phyloP scores from a whole-genome alignment of 148 eudicot species.

The Fagopyrum homotropicum region DNA sequence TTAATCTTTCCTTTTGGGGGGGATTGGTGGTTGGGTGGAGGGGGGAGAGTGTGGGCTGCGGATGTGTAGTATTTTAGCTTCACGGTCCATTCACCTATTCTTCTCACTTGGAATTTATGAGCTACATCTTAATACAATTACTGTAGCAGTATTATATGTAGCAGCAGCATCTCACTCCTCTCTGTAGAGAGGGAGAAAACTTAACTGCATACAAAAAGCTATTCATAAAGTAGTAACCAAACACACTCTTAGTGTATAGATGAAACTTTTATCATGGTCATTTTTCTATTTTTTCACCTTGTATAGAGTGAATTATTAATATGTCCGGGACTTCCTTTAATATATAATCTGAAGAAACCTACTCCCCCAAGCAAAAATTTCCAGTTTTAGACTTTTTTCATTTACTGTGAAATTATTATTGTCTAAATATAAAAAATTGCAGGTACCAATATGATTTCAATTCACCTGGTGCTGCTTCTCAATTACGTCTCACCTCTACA shows the following conservation, averaged over 20 bases:
- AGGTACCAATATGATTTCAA: conserved; percentile 82
- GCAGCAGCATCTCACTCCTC: too few species aligned
- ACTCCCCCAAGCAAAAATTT: background rate
- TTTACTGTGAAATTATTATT: background rate
- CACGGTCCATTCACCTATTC: too few species aligned
- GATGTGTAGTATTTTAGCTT: too few species aligned
- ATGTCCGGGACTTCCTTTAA: background rate
- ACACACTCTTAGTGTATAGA: background rate
- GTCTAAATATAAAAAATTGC: conserved; percentile 5
- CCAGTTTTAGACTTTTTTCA: background rate
- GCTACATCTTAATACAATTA: too few species aligned
- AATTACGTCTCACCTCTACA: conserved; percentile 72
- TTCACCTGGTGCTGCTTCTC: conserved; percentile 85
- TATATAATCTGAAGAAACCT: background rate
- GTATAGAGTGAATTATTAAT: background rate
- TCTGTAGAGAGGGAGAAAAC: too few species aligned
- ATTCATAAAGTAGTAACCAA: too few species aligned
- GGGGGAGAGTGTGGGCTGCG: too few species aligned
- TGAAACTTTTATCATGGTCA: background rate
- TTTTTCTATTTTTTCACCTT: background rate
- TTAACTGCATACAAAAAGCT: too few species aligned
- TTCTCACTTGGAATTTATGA: too few species aligned
- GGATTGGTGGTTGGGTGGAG: too few species aligned
- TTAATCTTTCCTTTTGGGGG: too few species aligned
- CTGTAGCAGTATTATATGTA: too few species aligned